Percentiles rank a stretch among this genome's conserved stretches.
Evolutionary conservation across 495 filamentous ascomycete species (phyloP).

Genomic region (Aspergillus bridgeri): DNA sequence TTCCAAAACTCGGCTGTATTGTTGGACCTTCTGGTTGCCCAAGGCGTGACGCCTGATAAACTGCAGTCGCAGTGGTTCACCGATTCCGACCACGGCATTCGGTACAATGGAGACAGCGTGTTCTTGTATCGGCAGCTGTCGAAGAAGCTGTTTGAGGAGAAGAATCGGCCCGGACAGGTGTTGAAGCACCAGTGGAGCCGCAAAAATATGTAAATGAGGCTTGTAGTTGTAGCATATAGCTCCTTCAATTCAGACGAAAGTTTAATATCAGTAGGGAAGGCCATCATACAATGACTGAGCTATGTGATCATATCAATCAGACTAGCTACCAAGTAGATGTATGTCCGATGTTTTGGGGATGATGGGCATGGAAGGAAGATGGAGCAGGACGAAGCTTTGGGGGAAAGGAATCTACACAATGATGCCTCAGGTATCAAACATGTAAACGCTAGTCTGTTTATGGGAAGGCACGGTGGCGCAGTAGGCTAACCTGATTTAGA

Average conservation of each 20-base stretch:
- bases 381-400: not conserved
- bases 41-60: slow-evolving; percentile 13
- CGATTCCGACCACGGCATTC: slow-evolving; percentile 20
- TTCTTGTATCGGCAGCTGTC: slow-evolving; percentile 19
- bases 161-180: slow-evolving; percentile 2
- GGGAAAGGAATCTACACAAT: not conserved
- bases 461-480: not conserved
- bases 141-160: slow-evolving; percentile 14
- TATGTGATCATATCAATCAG: no score
- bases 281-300: not conserved
- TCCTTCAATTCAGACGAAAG: not conserved
- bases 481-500: not conserved
- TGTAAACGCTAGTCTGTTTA: not conserved
- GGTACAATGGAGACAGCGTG: slow-evolving; percentile 13
- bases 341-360: not conserved
- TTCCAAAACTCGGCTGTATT: slow-evolving; percentile 21
- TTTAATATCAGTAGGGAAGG: not conserved
- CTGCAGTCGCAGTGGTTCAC: slow-evolving; percentile 22
- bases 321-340: no score
- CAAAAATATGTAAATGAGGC: not conserved
- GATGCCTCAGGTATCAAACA: not conserved
- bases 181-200: slow-evolving; percentile 15
- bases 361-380: not conserved
- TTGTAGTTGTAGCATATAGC: not conserved
- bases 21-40: slow-evolving; percentile 16